Percentiles rank a stretch among this genome's conserved stretches.
Evolutionary conservation across 495 filamentous ascomycete genomes (phyloP).

Genomic region (Articulospora tetracladia): DNA sequence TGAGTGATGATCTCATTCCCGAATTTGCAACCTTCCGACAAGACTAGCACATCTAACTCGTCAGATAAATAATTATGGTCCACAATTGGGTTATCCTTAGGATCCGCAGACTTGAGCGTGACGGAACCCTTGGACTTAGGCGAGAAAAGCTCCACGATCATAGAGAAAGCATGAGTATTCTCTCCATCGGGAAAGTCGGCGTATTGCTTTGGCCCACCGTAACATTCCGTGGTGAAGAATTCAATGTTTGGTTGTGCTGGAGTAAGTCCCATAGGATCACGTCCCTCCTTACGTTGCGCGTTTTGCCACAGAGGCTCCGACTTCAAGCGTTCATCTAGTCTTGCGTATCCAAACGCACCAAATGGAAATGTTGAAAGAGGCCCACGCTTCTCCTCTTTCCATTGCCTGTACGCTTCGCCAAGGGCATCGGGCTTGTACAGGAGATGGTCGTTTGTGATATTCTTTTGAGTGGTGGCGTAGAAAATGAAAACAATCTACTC

Average conservation of each 20-base stretch:
- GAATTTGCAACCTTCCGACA: constrained; percentile 45
- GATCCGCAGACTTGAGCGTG: constrained; percentile 43
- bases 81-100: constrained; percentile 49
- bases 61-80: constrained; percentile 48
- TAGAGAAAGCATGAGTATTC: constrained; percentile 37
- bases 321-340: constrained; percentile 45
- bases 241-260: constrained; percentile 46
- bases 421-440: constrained; percentile 36
- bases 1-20: constrained; percentile 52
- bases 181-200: constrained; percentile 39
- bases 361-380: constrained; percentile 49
- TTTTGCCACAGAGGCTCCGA: constrained; percentile 39
- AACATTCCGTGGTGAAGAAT: constrained; percentile 49
- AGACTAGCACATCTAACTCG: constrained; percentile 42
- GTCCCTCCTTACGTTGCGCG: constrained; percentile 35
- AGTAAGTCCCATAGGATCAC: constrained; percentile 50
- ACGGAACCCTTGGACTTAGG: constrained; percentile 39
- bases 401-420: constrained; percentile 38
- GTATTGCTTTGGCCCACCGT: constrained; percentile 48
- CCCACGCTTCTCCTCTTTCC: constrained; percentile 46
- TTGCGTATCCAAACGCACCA: constrained; percentile 49
- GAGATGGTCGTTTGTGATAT: constrained; percentile 46
- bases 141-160: constrained; percentile 28
- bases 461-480: constrained; percentile 36
- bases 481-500: constrained; percentile 41